phyloP scores from a whole-genome alignment of 192 early-diverging fungal species.

The Coemansia javaensis region DNA sequence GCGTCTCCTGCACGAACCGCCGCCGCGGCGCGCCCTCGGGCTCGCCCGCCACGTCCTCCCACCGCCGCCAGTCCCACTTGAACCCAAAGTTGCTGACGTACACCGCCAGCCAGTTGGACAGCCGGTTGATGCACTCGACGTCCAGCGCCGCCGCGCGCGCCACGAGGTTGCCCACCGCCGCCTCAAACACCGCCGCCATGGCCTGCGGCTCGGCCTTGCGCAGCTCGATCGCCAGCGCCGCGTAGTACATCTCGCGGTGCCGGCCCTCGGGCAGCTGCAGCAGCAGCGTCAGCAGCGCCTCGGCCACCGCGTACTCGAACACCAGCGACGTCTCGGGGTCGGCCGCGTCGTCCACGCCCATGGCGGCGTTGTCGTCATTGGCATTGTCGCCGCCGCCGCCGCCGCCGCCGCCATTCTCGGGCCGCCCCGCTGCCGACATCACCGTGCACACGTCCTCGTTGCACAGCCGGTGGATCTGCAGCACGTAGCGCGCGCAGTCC shows the following conservation, averaged over 20 bases:
- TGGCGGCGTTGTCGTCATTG: too few species aligned
- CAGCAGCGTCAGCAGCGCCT: slow-evolving; percentile 56
- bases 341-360: too few species aligned
- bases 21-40: slow-evolving; percentile 19
- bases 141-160: slow-evolving; percentile 50
- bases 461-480: slow-evolving; percentile 59
- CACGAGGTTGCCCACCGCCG: slow-evolving; percentile 22
- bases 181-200: slow-evolving; percentile 26
- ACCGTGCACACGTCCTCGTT: slow-evolving; percentile 50
- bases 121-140: slow-evolving; percentile 75
- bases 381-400: too few species aligned
- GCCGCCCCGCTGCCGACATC: slow-evolving; percentile 27
- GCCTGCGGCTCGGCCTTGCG: slow-evolving; percentile 49
- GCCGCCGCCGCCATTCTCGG: too few species aligned
- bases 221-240: slow-evolving; percentile 51
- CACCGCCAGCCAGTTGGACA: slow-evolving; percentile 84
- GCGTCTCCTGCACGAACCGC: slow-evolving; percentile 76
- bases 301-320: slow-evolving; percentile 55
- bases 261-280: slow-evolving; percentile 55
- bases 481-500: slow-evolving; percentile 74
- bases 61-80: slow-evolving; percentile 84
- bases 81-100: slow-evolving; percentile 93
- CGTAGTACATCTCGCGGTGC: slow-evolving; percentile 47
- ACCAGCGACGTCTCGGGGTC: slow-evolving; percentile 39
- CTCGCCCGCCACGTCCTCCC: slow-evolving; percentile 47